Conservation (phyloP, 148 eudicot genomes). For the Chenopodium formosanum region DNA sequence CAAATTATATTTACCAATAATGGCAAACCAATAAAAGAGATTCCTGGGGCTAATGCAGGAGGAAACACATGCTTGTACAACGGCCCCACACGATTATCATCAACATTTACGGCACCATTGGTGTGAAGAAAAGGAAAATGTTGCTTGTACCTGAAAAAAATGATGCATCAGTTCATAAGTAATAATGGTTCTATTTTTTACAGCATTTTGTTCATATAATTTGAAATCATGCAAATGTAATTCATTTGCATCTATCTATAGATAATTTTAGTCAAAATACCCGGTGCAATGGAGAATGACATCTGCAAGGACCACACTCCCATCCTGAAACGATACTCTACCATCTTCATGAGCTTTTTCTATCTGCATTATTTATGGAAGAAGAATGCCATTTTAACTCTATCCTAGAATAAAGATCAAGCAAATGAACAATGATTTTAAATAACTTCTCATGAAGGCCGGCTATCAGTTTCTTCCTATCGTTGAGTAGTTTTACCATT, state of each 20-base stretch:
- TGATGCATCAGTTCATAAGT: not conserved
- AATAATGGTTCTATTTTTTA: not conserved
- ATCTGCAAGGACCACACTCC: slow-evolving; percentile 50
- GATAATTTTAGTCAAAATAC: slow-evolving; percentile 31
- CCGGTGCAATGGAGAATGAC: slow-evolving; percentile 88
- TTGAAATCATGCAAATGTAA: not conserved
- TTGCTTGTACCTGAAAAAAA: slow-evolving; percentile 61
- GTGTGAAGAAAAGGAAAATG: slow-evolving; percentile 77
- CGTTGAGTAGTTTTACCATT: slow-evolving; percentile 42
- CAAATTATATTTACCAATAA: slow-evolving; percentile 44
- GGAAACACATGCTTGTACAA: slow-evolving; percentile 87
- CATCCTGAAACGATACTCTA: slow-evolving; percentile 56
- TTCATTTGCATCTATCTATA: not conserved
- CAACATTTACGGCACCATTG: slow-evolving; percentile 49
- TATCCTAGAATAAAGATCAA: slow-evolving; percentile 12
- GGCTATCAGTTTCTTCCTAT: not conserved
- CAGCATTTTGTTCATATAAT: not conserved
- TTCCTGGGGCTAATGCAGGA: slow-evolving; percentile 74
- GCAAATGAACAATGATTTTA: not conserved
- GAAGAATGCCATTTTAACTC: slow-evolving; percentile 2
- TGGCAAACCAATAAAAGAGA: slow-evolving; percentile 87
- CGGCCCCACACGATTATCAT: slow-evolving; percentile 89
- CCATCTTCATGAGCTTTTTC: slow-evolving; percentile 62
- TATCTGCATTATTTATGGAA: slow-evolving; percentile 46
- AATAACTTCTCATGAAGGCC: not conserved